Percentiles rank a stretch among this genome's conserved stretches.
Evolutionary conservation across 2,329 filamentous ascomycete genomes (phyloP).

Genomic region (Ophiostoma australiae): DNA sequence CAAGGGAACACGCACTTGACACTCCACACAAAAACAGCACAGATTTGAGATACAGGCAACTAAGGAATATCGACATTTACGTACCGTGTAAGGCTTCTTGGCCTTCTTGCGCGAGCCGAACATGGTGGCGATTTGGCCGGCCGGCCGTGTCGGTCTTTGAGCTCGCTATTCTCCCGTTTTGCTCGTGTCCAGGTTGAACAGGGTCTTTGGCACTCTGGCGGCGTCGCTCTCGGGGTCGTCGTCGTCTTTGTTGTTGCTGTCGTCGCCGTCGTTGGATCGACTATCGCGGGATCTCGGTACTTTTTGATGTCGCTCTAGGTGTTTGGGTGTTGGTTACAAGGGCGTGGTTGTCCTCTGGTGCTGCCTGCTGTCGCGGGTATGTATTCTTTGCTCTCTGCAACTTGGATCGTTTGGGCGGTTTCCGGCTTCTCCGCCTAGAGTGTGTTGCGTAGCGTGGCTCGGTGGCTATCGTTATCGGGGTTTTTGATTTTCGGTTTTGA

Average conservation of each 20-base stretch:
- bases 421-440: slow-evolving; percentile 18
- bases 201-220: background rate
- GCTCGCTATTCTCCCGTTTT: background rate
- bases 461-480: background rate
- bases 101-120: slow-evolving; percentile 51
- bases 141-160: background rate
- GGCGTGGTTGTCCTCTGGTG: background rate
- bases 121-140: slow-evolving; percentile 29
- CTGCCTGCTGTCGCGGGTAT: background rate
- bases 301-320: background rate
- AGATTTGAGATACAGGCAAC: background rate
- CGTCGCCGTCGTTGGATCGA: background rate
- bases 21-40: background rate
- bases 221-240: background rate
- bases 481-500: background rate
- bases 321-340: background rate
- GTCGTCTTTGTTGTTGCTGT: background rate
- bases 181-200: background rate
- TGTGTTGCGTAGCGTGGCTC: slow-evolving; percentile 14
- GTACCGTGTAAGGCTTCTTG: slow-evolving; percentile 44
- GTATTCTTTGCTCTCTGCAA: background rate
- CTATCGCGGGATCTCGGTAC: background rate
- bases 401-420: too few relatives aligned
- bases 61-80: slow-evolving; percentile 31
- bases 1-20: background rate